Base-by-base conservation (phyloP, 305 asterid genomes). In the Rubia tinctorum region DNA sequence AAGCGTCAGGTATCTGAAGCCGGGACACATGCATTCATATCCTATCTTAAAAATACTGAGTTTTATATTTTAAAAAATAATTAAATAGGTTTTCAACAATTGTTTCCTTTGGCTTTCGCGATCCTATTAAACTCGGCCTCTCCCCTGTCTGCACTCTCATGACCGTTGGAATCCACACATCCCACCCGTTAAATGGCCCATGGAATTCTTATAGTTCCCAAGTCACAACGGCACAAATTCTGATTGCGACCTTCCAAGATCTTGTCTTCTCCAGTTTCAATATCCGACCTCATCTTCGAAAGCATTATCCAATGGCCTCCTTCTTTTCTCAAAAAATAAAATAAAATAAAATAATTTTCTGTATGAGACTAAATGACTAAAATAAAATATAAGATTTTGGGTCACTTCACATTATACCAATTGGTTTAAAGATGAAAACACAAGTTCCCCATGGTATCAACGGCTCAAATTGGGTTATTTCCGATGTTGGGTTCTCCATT, bases 1-100 rank as follows among this genome's bases (percentile, higher is more conserved):
- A 87, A 73, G 77, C 96, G 93, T 66, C 96, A 90, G 96, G 96
- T 90, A 80, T 53, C 59, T 51, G 1, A 15, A 15, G 8, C 58
- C 59, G 7, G 7, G 18, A 53, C 59, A 53, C 59, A 53, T 53
- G 59, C 59, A 0, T 51, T 51, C 5, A 15, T 51, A 51, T 15
- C 58, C 58, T 30, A 30, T 30, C 34, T 30, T 30, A 30, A 30
- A 30, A 30, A 1, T 30, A 30, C 34, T 3, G 3, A 3, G 34
- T 30, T 30, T 30, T 30, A 30, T 30, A n/a, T n/a, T n/a, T n/a
- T n/a, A n/a, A n/a, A 30, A 30, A 30, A 30, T 1, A 30, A 30
- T 30, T 30, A 30, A 30, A 30, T 3, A 30, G 34, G 34, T 30
- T 30, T 30, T 30, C n/a, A n/a, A n/a, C n/a, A n/a, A n/a, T n/a